Percentiles rank a stretch among this genome's conserved stretches.
These are phyloP conservation scores for Poa annua DNA, from an alignment of 176 grass and related monocot genomes.

Conservation along the genomic window DNA sequence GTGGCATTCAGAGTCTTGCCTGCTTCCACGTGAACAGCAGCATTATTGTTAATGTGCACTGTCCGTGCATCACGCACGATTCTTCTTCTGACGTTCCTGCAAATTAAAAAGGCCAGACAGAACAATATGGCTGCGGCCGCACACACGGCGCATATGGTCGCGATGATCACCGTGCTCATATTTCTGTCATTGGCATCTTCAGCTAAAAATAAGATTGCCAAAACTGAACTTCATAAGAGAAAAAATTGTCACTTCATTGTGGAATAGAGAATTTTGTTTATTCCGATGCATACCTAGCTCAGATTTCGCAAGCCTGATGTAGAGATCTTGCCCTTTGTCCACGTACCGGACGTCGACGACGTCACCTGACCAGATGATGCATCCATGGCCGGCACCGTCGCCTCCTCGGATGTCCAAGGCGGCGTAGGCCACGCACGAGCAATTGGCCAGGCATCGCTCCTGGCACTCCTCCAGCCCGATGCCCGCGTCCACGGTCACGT, in stretches of 20 bases:
- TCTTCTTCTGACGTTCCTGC: not conserved
- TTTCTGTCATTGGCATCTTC: not conserved
- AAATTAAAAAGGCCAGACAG: not conserved
- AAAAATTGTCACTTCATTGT: not conserved
- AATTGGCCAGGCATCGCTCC: conserved; percentile 49
- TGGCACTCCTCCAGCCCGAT: conserved; percentile 29
- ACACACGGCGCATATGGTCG: not conserved
- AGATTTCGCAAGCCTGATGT: conserved; percentile 25
- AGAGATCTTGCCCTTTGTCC: conserved; percentile 31
- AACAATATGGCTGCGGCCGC: not conserved
- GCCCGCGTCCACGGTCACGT: not conserved
- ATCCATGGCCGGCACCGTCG: not conserved
- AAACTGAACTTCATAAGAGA: not conserved
- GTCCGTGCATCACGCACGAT: not conserved
- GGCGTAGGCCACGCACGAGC: conserved; percentile 66
- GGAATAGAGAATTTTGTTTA: not conserved
- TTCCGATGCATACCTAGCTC: not conserved
- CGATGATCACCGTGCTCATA: not conserved
- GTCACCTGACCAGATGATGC: conserved; percentile 4
- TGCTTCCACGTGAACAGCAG: not conserved
- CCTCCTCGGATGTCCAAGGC: conserved; percentile 18
- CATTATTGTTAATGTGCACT: not conserved
- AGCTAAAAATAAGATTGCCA: not conserved
- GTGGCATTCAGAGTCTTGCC: not conserved
- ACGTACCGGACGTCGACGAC: conserved; percentile 32